A percentile compares a stretch with the other conserved stretches of the same genome.
phyloP scores from a whole-genome alignment of 441 rosid species.

The Adansonia grandidieri region DNA sequence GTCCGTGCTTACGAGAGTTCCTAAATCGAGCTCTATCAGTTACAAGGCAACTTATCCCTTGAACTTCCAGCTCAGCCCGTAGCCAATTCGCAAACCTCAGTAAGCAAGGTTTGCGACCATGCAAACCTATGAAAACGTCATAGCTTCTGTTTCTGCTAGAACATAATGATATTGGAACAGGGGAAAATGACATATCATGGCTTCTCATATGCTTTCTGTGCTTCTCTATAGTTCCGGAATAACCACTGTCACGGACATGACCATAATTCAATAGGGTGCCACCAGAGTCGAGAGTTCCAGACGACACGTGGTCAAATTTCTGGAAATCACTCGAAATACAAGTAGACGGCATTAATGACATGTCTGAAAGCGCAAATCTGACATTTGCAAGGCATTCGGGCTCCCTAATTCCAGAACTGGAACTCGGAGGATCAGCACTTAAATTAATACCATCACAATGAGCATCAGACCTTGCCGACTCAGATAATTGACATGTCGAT shows the following conservation, averaged over 20 bases:
- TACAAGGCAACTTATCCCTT: constrained; percentile 87
- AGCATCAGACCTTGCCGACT: constrained; percentile 68
- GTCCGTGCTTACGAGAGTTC: constrained; percentile 64
- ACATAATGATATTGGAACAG: constrained; percentile 62
- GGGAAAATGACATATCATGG: constrained; percentile 48
- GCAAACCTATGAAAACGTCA: constrained; percentile 82
- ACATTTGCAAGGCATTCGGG: constrained; percentile 45
- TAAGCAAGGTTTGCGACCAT: constrained; percentile 76
- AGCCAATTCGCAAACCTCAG: constrained; percentile 84
- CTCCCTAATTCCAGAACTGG: constrained; percentile 59
- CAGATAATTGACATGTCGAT: constrained; percentile 58
- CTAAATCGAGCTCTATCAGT: constrained; percentile 80
- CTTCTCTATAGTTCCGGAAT: constrained; percentile 39
- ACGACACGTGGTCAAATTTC: constrained; percentile 45
- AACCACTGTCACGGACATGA: constrained; percentile 33
- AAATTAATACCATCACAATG: constrained; percentile 52
- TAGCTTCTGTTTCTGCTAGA: constrained; percentile 68
- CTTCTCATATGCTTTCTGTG: constrained; percentile 49
- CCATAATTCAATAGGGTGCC: constrained; percentile 46
- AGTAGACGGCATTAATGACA: constrained; percentile 40
- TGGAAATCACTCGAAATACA: constrained; percentile 43
- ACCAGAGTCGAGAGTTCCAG: constrained; percentile 52
- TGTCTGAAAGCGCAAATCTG: constrained; percentile 45
- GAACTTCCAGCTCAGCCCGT: constrained; percentile 82
- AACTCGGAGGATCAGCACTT: constrained; percentile 52